A percentile compares a stretch with the other conserved stretches of the same genome.
These are phyloP conservation scores for Sistotremastrum suecicum DNA, from an alignment of 768 basidiomycete species.

Conservation along the genomic window DNA sequence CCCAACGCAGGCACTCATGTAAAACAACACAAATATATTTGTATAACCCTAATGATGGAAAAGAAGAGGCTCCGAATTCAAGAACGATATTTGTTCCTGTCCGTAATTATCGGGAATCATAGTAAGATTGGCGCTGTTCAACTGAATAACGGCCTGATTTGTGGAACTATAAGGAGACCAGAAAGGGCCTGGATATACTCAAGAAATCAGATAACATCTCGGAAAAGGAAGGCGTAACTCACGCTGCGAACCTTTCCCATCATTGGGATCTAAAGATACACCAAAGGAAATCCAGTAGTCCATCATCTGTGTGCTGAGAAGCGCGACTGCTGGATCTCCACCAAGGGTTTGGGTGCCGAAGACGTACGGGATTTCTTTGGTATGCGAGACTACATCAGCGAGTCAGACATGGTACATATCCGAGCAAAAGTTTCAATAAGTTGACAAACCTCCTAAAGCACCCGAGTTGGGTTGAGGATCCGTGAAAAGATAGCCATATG, in stretches of 20 bases:
- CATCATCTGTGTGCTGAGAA: constrained; percentile 21
- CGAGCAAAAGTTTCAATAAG: too few species aligned
- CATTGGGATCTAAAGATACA: constrained; percentile 25
- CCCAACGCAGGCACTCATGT: not conserved
- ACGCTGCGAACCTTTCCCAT: constrained; percentile 20
- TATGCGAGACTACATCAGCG: constrained; percentile 18
- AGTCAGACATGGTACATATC: not conserved
- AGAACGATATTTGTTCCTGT: not conserved
- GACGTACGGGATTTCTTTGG: constrained; percentile 21
- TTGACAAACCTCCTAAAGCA: too few species aligned
- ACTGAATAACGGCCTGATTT: constrained; percentile 1
- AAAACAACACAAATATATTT: not conserved
- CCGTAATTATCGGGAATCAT: constrained; percentile 3
- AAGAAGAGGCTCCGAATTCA: not conserved
- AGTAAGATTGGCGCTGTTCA: not conserved
- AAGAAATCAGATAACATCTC: not conserved
- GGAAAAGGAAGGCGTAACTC: constrained; percentile 1
- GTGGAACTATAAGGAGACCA: constrained; percentile 3
- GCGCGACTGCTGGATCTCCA: constrained; percentile 8
- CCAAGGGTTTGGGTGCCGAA: constrained; percentile 16
- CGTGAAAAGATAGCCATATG: constrained; percentile 9
- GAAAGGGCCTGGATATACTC: constrained; percentile 2
- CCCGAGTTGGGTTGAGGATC: constrained; percentile 6
- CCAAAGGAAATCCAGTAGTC: constrained; percentile 32
- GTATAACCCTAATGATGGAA: not conserved